Evolutionary conservation across 768 basidiomycete genomes (phyloP).

Genomic region (Psilocybe cyanescens): DNA sequence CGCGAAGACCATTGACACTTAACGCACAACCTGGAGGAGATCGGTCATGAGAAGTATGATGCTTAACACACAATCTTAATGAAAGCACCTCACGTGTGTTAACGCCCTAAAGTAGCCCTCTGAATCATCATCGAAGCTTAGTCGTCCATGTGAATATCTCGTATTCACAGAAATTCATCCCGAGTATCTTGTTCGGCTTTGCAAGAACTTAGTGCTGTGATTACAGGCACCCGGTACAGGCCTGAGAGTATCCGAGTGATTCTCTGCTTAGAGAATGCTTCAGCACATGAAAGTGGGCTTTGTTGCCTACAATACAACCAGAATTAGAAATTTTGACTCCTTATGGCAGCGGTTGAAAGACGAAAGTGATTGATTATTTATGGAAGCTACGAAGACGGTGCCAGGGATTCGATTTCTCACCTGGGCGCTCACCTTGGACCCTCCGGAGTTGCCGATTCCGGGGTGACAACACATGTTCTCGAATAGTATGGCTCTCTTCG

Average conservation of each 20-base stretch:
- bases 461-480: neutral
- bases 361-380: neutral
- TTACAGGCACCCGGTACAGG: too few species aligned
- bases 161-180: neutral
- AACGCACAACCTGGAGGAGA: neutral
- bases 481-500: neutral
- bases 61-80: neutral
- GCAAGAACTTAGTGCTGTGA: too few species aligned
- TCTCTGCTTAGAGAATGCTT: neutral
- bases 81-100: too few species aligned
- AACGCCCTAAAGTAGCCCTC: too few species aligned
- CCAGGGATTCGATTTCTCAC: neutral
- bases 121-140: neutral
- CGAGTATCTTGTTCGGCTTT: too few species aligned
- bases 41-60: too few species aligned
- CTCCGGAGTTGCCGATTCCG: neutral
- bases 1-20: neutral
- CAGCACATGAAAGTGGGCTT: neutral
- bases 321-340: slow-evolving; percentile 1
- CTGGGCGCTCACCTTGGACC: neutral
- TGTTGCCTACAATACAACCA: neutral
- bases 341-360: neutral
- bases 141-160: neutral
- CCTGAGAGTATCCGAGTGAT: too few species aligned
- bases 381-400: neutral